Evolutionary conservation across 2,329 filamentous ascomycete species (phyloP).

Genomic region (Fusarium sp.): DNA sequence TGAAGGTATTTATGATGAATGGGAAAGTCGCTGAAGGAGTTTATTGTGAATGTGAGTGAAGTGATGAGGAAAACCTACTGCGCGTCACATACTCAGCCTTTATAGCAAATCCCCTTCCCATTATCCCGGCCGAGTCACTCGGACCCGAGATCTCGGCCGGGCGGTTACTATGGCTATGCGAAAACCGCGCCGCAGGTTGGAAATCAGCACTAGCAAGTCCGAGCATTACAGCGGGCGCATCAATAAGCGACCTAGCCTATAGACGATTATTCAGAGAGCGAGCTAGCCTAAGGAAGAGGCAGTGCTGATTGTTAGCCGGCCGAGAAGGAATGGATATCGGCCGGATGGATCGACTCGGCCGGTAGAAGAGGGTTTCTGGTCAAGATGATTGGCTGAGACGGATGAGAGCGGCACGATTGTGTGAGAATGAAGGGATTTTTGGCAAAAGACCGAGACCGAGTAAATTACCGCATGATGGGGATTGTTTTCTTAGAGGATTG

Average conservation of each 20-base stretch:
- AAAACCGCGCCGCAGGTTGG: not conserved
- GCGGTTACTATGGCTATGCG: not conserved
- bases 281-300: not conserved
- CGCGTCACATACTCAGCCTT: not conserved
- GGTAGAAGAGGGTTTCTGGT: not conserved
- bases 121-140: not conserved
- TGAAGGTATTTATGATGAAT: not conserved
- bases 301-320: not conserved
- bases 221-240: not conserved
- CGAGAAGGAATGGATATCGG: not conserved
- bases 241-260: not conserved
- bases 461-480: not conserved
- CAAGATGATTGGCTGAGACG: slow-evolving; percentile 1
- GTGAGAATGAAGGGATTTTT: not conserved
- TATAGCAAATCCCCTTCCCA: not conserved
- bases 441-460: not conserved
- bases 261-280: fast-evolving
- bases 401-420: not conserved
- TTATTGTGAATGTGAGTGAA: not conserved
- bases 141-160: not conserved
- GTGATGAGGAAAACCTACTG: fast-evolving
- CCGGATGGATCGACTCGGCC: slow-evolving; percentile 7
- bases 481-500: fast-evolving
- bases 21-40: no score
- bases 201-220: not conserved